Conservation (phyloP, 306 rosid species). For the Vicia villosa region DNA sequence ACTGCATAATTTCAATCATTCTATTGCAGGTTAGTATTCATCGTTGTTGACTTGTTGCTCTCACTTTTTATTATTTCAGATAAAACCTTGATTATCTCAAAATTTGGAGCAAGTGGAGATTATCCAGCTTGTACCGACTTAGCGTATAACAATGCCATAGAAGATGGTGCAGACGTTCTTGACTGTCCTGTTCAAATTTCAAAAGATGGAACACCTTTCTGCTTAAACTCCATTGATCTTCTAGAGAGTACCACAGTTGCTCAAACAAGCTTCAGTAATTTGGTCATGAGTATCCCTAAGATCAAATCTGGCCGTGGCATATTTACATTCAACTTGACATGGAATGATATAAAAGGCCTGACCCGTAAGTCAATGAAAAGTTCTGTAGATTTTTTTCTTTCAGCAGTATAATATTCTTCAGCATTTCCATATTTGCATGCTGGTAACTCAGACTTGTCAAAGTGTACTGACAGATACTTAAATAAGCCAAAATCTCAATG, state of each 20-base stretch:
- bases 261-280: too few relatives aligned
- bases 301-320: too few relatives aligned
- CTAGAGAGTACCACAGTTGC: too few relatives aligned
- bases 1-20: slow-evolving; percentile 11
- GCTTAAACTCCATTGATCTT: too few relatives aligned
- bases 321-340: slow-evolving; percentile 50
- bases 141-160: too few relatives aligned
- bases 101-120: too few relatives aligned
- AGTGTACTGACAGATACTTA: slow-evolving; percentile 15
- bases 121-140: too few relatives aligned
- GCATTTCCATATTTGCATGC: slow-evolving; percentile 22
- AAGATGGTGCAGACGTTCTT: too few relatives aligned
- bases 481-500: slow-evolving; percentile 20
- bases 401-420: slow-evolving; percentile 1
- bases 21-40: not conserved
- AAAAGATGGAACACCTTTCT: slow-evolving; percentile 57
- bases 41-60: slow-evolving; percentile 40
- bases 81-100: too few relatives aligned
- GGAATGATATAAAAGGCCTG: slow-evolving; percentile 65
- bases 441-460: slow-evolving; percentile 22
- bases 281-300: too few relatives aligned
- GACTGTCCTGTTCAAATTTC: too few relatives aligned
- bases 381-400: slow-evolving; percentile 33
- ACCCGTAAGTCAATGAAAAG: slow-evolving; percentile 57
- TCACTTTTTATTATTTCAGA: slow-evolving; percentile 35